phyloP scores from a whole-genome alignment of 805 yeast species.

The Lachancea cidri region DNA sequence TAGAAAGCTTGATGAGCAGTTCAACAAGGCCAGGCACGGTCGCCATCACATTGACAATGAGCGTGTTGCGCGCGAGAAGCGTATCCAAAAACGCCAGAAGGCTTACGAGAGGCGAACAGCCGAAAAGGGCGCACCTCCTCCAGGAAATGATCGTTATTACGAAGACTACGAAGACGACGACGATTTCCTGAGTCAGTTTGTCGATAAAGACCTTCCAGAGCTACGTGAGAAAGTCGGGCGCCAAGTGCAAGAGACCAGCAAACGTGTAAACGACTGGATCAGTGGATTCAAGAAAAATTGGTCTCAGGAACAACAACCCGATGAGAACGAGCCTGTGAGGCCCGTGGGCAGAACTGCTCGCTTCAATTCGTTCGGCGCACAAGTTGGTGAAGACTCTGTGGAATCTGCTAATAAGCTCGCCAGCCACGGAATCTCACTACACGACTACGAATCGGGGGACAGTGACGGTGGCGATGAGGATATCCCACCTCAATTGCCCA shows the following conservation, averaged over 20 bases:
- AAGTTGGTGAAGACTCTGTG: slow-evolving; percentile 25
- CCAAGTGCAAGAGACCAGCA: slow-evolving; percentile 76
- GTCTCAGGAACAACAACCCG: slow-evolving; percentile 13
- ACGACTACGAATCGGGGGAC: slow-evolving; percentile 17
- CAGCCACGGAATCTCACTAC: slow-evolving; percentile 29
- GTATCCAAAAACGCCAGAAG: slow-evolving; percentile 25
- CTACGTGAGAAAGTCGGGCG: slow-evolving; percentile 62
- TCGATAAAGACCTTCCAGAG: slow-evolving; percentile 50
- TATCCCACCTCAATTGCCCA: slow-evolving; percentile 32
- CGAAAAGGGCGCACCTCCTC: slow-evolving; percentile 7
- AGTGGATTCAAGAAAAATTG: slow-evolving; percentile 42
- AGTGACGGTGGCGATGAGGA: slow-evolving; percentile 29
- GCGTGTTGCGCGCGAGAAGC: slow-evolving; percentile 25
- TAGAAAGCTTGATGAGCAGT: slow-evolving; percentile 68
- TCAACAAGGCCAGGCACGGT: slow-evolving; percentile 25
- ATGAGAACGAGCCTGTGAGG: slow-evolving; percentile 4
- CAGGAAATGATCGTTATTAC: slow-evolving; percentile 4
- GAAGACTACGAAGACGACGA: slow-evolving; percentile 20
- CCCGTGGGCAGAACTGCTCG: slow-evolving; percentile 18
- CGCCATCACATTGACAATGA: slow-evolving; percentile 11
- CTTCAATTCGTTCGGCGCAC: slow-evolving; percentile 32
- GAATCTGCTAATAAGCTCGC: slow-evolving; percentile 18
- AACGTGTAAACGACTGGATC: slow-evolving; percentile 74
- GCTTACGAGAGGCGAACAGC: slow-evolving; percentile 10
- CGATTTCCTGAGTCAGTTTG: slow-evolving; percentile 53